Evolutionary conservation across 2,329 filamentous ascomycete genomes (phyloP), one percentile per base, ranked within the genome.

Genomic region (Penicillium italicum): DNA sequence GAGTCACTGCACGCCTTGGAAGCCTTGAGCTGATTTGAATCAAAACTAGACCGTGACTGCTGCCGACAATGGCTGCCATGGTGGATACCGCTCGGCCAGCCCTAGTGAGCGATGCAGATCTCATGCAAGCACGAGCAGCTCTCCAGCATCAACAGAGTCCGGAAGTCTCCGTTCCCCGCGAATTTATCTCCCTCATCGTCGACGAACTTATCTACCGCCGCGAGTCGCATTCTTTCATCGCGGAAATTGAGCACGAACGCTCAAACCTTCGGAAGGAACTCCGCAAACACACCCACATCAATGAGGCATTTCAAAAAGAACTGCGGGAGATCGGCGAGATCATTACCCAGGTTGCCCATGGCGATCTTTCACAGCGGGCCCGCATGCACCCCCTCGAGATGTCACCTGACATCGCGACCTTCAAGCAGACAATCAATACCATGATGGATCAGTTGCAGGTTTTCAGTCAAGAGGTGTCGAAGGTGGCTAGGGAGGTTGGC

Each of bases 391-490:
- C 63, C 4, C 49, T 65, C 22, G 63, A 65, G 48, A 65, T 65
- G 53, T 65, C 63, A 12, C 63, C 63, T 8, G 63, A 65, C 38
- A 65, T 65, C 22, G 63, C 60, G 3, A 60, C 92, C 53, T 65
- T 65, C 41, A 65, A 91, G 69, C 87, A 90, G 67, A 91, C 88
- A 0, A 91, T 91, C 69, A 91, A 91, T 68, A 91, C 88, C 66
- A 91, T 91, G 88, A 89, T 91, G 69, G 88, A 90, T 69, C 88
- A 91, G 72, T 77, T 91, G 41, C 82, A 88, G 66, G 90, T 87
- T 3, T 91, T 91, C 72, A 89, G 88, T 51, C 88, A 88, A 16
- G 88, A 91, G 76, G 88, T 91, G 57, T 90, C 88, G 7, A 85
- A 88, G 55, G 88, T 91, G 37, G 88, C 88, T 47, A 83, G 87